Base-by-base conservation (phyloP, 2,329 filamentous ascomycete species). In the Scedosporium boydii region DNA sequence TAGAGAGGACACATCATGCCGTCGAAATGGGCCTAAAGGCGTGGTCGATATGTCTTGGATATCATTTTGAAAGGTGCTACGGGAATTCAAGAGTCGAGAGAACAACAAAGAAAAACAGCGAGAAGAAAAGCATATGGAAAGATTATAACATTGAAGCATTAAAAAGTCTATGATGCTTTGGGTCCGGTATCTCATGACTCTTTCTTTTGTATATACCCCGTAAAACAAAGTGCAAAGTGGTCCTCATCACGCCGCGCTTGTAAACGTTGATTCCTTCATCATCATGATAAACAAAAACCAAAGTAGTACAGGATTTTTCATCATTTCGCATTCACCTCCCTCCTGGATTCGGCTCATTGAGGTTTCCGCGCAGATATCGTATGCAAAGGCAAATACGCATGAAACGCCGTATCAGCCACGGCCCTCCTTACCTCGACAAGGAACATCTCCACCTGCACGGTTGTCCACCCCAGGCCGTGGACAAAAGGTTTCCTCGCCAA, bases 391-490 rank as follows among this genome's bases (percentile, higher is more conserved):
- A 77, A 73, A 64, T 78, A 79, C 12, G 74, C 67, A 62, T 78
- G 77, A 14, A 69, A 72, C 56, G 65, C 68, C 21, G 72, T 70
- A 21, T 73, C 72, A 53, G 68, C 72, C n/a, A 78, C 63, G 9
- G 72, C 66, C 66, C 74, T 76, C 38, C 77, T 71, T 6, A 79
- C 76, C 10, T 76, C 72, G 29, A 79, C 66, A 4, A 79, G 71
- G 42, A 78, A 77, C 69, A 78, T 75, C 65, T 78, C 75, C 38
- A 77, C 76, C 65, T 78, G 75, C 16, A 76, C 62, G 27, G 66
- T 56, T 0, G 76, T 77, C 77, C 77, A 79, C 4, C 69, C 66
- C 1, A 78, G 69, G 0, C 75, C 76, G 14, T 74, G 71, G 7
- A 73, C 72, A 59, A 79, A 73, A 1, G 77, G 74, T 26, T 71